Evolutionary conservation across 345 rosid genomes (phyloP).

Genomic region (Euphorbia peplus): DNA sequence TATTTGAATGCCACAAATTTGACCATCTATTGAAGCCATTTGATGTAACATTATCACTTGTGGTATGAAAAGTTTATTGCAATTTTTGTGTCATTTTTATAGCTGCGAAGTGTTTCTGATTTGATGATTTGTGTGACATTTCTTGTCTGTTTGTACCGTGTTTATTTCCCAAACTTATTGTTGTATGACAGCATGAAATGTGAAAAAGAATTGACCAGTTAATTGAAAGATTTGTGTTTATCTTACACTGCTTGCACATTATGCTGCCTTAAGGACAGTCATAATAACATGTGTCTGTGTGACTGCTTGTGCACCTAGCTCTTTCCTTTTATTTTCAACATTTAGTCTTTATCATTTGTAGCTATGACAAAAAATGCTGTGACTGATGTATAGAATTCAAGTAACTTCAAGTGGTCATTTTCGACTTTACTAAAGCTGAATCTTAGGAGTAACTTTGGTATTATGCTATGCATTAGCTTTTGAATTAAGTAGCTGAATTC

Average conservation of each 20-base stretch:
- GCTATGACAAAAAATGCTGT: background rate
- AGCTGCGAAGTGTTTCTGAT: background rate
- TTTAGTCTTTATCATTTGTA: background rate
- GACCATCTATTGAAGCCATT: constrained; percentile 57
- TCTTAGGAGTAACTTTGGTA: background rate
- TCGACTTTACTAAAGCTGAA: background rate
- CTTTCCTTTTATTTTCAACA: background rate
- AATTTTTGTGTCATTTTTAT: background rate
- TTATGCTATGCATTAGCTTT: background rate
- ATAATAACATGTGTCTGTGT: background rate
- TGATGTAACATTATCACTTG: constrained; percentile 54
- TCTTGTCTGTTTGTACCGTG: background rate
- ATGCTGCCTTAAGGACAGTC: background rate
- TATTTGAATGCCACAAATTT: constrained; percentile 38
- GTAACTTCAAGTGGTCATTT: background rate
- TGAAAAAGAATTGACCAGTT: background rate
- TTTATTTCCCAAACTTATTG: background rate
- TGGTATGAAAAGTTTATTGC: constrained; percentile 42
- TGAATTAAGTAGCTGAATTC: background rate
- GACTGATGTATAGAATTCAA: background rate
- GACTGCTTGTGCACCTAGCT: background rate
- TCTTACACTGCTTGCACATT: constrained; percentile 1
- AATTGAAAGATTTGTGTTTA: background rate
- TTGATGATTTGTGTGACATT: background rate
- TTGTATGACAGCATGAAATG: background rate